These are phyloP conservation scores for Hemileia vastatrix DNA, from an alignment of 1,284 basidiomycete species.

Conservation along the genomic window DNA sequence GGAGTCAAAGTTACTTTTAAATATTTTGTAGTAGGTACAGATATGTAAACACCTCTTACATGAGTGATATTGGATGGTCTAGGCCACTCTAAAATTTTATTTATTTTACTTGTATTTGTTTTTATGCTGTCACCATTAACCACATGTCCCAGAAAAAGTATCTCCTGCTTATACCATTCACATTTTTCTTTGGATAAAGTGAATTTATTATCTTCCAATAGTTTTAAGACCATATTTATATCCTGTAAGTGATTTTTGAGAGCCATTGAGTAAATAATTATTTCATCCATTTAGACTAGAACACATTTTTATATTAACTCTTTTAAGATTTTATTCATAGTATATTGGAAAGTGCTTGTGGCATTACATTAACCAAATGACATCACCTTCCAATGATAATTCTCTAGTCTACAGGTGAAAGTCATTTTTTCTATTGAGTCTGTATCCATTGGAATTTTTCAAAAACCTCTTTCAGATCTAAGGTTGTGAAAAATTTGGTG, in stretches of 20 bases:
- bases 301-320: background rate
- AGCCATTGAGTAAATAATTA: background rate
- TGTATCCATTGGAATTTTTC: too few species aligned
- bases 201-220: background rate
- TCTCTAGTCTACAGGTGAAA: background rate
- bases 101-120: too few species aligned
- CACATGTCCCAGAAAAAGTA: background rate
- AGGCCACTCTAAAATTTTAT: too few species aligned
- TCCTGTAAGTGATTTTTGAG: background rate
- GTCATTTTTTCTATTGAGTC: background rate
- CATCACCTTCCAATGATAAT: background rate
- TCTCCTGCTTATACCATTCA: background rate
- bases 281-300: background rate
- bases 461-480: background rate
- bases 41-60: too few species aligned
- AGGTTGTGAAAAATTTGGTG: background rate
- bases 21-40: too few species aligned
- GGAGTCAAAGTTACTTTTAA: too few species aligned
- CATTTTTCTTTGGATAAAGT: background rate
- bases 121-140: too few species aligned
- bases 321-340: slow-evolving; percentile 31
- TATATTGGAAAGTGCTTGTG: slow-evolving; percentile 35
- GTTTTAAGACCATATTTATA: background rate
- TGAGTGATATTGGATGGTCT: too few species aligned
- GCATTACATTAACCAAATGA: slow-evolving; percentile 24